A percentile compares a stretch with the other conserved stretches of the same genome.
phyloP scores from a whole-genome alignment of 2,329 filamentous ascomycete genomes.

The Helotiales sp. region DNA sequence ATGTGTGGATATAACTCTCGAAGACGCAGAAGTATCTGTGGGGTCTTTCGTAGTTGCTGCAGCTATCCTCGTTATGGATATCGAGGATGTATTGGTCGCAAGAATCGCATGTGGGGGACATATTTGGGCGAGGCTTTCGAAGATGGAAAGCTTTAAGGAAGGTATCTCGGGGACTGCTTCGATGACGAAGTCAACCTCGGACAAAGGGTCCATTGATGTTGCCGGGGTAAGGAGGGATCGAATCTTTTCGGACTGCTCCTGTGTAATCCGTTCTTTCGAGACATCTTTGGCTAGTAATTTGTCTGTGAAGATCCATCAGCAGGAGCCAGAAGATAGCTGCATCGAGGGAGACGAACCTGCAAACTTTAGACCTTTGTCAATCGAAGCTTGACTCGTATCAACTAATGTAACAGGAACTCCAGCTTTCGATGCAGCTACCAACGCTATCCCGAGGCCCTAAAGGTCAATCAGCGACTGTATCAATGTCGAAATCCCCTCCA shows the following conservation, averaged over 20 bases:
- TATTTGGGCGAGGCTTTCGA: slow-evolving; percentile 76
- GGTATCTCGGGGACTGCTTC: slow-evolving; percentile 95
- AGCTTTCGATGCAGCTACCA: slow-evolving; percentile 86
- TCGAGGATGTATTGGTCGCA: slow-evolving; percentile 98
- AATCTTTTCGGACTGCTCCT: slow-evolving; percentile 74
- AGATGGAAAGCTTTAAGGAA: slow-evolving; percentile 84
- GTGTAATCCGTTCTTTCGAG: slow-evolving; percentile 79
- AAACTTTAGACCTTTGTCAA: slow-evolving; percentile 88
- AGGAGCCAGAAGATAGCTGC: background rate
- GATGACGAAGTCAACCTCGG: slow-evolving; percentile 91
- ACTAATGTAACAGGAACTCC: slow-evolving; percentile 82
- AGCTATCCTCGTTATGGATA: slow-evolving; percentile 94
- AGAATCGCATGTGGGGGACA: slow-evolving; percentile 84
- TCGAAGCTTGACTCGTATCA: slow-evolving; percentile 78
- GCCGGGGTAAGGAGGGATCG: slow-evolving; percentile 68
- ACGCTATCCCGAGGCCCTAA: slow-evolving; percentile 90
- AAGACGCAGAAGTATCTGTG: slow-evolving; percentile 76
- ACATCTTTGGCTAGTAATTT: slow-evolving; percentile 94
- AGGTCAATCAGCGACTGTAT: slow-evolving; percentile 9
- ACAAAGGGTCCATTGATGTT: slow-evolving; percentile 74
- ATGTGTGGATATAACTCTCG: slow-evolving; percentile 90
- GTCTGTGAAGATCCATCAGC: slow-evolving; percentile 50
- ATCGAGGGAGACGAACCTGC: slow-evolving; percentile 60
- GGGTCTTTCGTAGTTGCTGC: slow-evolving; percentile 79
- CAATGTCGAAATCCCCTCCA: background rate